Base-by-base conservation (phyloP, 768 basidiomycete genomes). In the Tephrocybe sp. region DNA sequence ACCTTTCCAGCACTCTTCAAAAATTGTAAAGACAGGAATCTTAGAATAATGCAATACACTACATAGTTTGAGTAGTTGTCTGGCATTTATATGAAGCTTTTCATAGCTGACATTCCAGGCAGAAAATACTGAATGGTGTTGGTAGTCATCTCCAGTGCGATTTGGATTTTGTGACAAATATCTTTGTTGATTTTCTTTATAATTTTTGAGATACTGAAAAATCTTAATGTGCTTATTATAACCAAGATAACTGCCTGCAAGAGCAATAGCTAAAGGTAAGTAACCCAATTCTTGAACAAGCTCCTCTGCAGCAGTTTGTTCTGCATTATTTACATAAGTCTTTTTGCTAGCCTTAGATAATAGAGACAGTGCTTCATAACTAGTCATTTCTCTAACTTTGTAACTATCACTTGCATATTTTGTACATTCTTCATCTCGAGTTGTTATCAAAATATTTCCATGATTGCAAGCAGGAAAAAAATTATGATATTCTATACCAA, bases 391-490 rank as follows among this genome's bases (percentile, higher is more conserved):
- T 16, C 14, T 16, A 34, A 53, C n/a, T 14, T 38, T 13, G 26
- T 22, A 13, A 2, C 20, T n/a, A 14, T 34, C 1, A 20, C 32
- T 19, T 22, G 51, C 51, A 22, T 41, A 22, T 1, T 6, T n/a
- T 16, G 2, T 23, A 9, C 11, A 41, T n/a, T 12, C 34, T 20
- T 30, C 17, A 36, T 47, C 40, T 22, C 46, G n/a, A 6, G 32
- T 53, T 19, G 52, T 53, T 31, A 48, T 48, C 9, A 53, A 10
- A 22, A 53, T 44, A 44, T 48, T 53, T 6, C 52, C 52, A 43
- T 53, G 40, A 11, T 14, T 26, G 19, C 46, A 42, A 0, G 0
- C 5, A 42, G 52, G 52, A 17, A 53, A 48, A 14, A 13, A 43
- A 14, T 36, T 3, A 6, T 2, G 4, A 1, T 48, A 30, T 17